Conservation (phyloP, 352 stramenopile species). For the Blastocystis sp. region DNA sequence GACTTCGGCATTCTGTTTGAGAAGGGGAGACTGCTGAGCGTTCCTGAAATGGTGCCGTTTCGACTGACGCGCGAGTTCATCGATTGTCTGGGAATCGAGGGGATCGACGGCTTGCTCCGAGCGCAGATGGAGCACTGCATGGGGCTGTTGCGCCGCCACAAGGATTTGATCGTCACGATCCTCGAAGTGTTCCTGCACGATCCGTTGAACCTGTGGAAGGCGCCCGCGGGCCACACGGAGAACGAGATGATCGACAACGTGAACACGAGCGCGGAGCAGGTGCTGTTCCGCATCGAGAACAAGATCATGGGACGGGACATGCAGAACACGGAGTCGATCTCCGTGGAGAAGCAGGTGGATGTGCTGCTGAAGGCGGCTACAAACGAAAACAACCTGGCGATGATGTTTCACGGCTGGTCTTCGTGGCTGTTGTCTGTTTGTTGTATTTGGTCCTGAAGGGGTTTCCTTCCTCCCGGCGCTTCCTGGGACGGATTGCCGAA, state of each 20-base stretch:
- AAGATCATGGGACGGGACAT: conserved; percentile 97
- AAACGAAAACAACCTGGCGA: conserved; percentile 92
- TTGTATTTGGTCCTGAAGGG: neutral
- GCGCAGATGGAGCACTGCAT: conserved; percentile 91
- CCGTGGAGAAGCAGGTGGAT: conserved; percentile 96
- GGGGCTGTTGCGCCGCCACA: conserved; percentile 87
- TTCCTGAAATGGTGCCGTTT: conserved; percentile 97
- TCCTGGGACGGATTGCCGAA: too few relatives aligned
- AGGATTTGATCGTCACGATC: conserved; percentile 92
- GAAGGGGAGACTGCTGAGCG: conserved; percentile 88
- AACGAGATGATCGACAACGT: conserved; percentile 80
- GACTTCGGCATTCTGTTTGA: conserved; percentile 99
- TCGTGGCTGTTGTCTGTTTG: conserved; percentile 87
- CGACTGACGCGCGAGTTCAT: conserved; percentile 94
- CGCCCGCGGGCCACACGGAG: conserved; percentile 86
- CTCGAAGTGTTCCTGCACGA: conserved; percentile 98
- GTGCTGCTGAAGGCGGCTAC: conserved; percentile 93
- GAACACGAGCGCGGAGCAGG: conserved; percentile 86
- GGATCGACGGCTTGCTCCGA: conserved; percentile 93
- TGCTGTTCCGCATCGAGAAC: conserved; percentile 92
- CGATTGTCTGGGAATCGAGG: conserved; percentile 96
- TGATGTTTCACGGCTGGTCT: conserved; percentile 92
- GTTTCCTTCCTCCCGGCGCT: too few relatives aligned
- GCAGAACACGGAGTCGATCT: conserved; percentile 90
- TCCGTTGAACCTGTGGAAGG: conserved; percentile 96